Evolutionary conservation across 202 grass and related monocot genomes (phyloP), one percentile per base, ranked within the genome.

Genomic region (Bolboschoenoplectus hybrid): DNA sequence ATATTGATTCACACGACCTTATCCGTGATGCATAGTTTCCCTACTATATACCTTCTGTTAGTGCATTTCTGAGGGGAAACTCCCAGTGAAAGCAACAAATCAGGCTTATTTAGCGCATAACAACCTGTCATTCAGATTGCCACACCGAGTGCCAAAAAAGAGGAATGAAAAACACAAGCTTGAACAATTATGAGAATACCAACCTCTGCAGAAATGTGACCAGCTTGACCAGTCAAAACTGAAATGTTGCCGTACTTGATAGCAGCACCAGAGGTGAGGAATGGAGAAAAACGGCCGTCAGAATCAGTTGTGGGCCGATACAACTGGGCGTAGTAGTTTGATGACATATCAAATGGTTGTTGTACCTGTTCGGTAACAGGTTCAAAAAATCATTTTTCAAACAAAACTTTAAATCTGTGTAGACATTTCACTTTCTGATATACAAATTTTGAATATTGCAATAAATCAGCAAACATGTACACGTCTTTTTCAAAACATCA

Each of bases 171-270:
- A 49, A 47, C 41, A 64, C 57, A 78, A 63, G 36, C 49, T 75
- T 38, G 7, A 77, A 63, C 45, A 79, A 76, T 60, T 34, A 73
- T 41, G 62, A 74, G 81, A 38, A 85, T 85, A 77, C 73, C 88
- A 91, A 97, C 92, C 95, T 97, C 95, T 84, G 89, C 89, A 90
- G 85, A 20, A 82, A 84, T 46, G 63, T 97, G 92, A 47, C 83
- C 86, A 87, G 68, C 88, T 88, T 97, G 92, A 87, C 85, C 35
- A 70, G 89, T 86, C 67, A 79, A 61, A 68, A 97, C 85, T 32
- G 88, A 79, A 68, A 93, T 85, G 84, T 88, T 93, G 67, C 87
- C 89, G 39, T 89, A 93, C 81, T 93, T 95, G 68, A 74, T 60
- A 79, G 87, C 44, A 82, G 80, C 81, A 86, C 86, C 87, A 87